A percentile compares a stretch with the other conserved stretches of the same genome.
Evolutionary conservation across 805 yeast genomes (phyloP).

Genomic region (Candida qinlingensis): DNA sequence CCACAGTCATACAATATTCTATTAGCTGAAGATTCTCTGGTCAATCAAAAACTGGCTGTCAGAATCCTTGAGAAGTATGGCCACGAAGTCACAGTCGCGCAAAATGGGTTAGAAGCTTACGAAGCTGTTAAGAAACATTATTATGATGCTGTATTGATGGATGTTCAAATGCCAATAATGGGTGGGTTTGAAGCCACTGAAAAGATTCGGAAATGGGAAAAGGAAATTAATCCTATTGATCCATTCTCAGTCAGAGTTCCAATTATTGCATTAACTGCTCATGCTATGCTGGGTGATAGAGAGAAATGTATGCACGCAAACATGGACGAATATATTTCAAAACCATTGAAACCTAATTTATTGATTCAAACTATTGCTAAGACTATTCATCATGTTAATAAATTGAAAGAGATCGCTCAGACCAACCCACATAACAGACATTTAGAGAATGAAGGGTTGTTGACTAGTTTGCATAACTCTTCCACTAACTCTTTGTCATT

Average conservation of each 20-base stretch:
- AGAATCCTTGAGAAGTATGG: slow-evolving; percentile 81
- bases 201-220: slow-evolving; percentile 82
- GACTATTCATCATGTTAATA: slow-evolving; percentile 67
- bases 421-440: slow-evolving; percentile 19
- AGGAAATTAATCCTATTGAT: slow-evolving; percentile 68
- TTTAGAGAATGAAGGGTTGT: slow-evolving; percentile 14
- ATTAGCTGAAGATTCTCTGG: slow-evolving; percentile 82
- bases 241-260: slow-evolving; percentile 73
- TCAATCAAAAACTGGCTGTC: slow-evolving; percentile 83
- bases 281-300: slow-evolving; percentile 82
- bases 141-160: slow-evolving; percentile 87
- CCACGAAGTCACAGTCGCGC: slow-evolving; percentile 79
- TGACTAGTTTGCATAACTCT: slow-evolving; percentile 7
- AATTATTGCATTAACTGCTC: slow-evolving; percentile 85
- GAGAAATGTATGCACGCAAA: slow-evolving; percentile 42
- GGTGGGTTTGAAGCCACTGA: slow-evolving; percentile 92
- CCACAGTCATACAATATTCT: slow-evolving; percentile 67
- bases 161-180: slow-evolving; percentile 94
- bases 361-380: slow-evolving; percentile 79
- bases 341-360: slow-evolving; percentile 48
- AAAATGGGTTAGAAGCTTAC: slow-evolving; percentile 78
- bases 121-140: slow-evolving; percentile 63
- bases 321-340: slow-evolving; percentile 48
- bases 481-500: slow-evolving; percentile 4
- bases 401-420: slow-evolving; percentile 47